Evolutionary conservation across 2,329 filamentous ascomycete genomes (phyloP).

Genomic region (Colletotrichum sp.): DNA sequence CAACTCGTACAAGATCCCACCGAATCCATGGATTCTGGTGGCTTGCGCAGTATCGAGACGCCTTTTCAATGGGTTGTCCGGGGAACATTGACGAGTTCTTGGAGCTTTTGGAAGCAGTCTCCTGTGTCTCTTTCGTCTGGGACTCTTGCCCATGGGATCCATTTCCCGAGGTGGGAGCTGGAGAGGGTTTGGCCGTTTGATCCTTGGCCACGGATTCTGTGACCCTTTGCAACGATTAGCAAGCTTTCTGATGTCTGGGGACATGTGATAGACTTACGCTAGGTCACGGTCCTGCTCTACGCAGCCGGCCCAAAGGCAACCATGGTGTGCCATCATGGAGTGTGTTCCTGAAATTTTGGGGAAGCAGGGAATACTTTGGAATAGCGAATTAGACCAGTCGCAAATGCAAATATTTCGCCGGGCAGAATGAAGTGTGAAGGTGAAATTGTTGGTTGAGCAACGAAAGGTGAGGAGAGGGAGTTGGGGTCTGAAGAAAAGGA

Average conservation of each 20-base stretch:
- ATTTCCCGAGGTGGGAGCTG: neutral
- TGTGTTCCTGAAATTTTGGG: neutral
- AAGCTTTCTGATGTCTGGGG: neutral
- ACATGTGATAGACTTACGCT: neutral
- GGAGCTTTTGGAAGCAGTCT: neutral
- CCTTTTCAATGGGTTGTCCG: neutral
- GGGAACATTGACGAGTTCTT: neutral
- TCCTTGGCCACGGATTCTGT: neutral
- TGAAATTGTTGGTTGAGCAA: neutral
- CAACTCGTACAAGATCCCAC: neutral
- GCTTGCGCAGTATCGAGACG: neutral
- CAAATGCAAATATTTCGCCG: neutral
- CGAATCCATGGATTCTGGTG: neutral
- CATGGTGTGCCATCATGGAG: neutral
- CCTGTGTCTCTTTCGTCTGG: fast-evolving
- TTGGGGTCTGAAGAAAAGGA: neutral
- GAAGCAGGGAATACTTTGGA: neutral
- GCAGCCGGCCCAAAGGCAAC: neutral
- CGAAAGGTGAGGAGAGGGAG: neutral
- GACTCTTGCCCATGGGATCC: fast-evolving
- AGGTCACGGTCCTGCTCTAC: neutral
- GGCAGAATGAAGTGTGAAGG: neutral
- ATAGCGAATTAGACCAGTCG: neutral
- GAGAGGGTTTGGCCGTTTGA: neutral
- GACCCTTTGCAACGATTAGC: neutral